Conservation (phyloP, 352 stramenopile species). For the Pythium phragmitis region DNA sequence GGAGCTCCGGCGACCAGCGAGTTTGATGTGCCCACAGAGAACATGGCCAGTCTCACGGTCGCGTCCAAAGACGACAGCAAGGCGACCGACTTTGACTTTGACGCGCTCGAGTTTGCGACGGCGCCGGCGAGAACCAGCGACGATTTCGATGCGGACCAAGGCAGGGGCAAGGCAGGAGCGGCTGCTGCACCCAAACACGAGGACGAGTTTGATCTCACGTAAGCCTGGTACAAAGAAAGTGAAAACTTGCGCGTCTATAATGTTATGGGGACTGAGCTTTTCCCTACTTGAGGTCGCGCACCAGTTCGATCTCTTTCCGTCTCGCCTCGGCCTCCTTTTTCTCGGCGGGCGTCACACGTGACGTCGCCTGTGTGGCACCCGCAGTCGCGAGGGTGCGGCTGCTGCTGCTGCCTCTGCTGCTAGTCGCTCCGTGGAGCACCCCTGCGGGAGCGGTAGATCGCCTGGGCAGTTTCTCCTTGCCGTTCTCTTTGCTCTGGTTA, state of each 20-base stretch:
- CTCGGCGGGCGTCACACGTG: constrained; percentile 31
- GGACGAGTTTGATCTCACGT: constrained; percentile 77
- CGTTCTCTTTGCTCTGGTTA: constrained; percentile 30
- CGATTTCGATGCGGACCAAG: constrained; percentile 4
- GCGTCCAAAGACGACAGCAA: constrained; percentile 22
- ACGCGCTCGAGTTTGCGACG: constrained; percentile 55
- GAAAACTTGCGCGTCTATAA: too few species aligned
- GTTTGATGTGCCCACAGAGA: constrained; percentile 18
- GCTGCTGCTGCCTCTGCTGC: neutral
- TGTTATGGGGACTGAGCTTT: too few species aligned
- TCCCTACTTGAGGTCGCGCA: constrained; percentile 44
- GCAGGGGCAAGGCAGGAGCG: constrained; percentile 18
- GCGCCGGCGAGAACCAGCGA: constrained; percentile 24
- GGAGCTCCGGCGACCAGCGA: constrained; percentile 6
- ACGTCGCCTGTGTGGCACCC: constrained; percentile 14
- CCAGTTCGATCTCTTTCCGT: constrained; percentile 56
- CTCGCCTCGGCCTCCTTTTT: constrained; percentile 43
- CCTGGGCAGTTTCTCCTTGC: constrained; percentile 28
- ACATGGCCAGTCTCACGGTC: constrained; percentile 28
- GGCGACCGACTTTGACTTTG: constrained; percentile 56
- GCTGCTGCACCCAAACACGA: constrained; percentile 40
- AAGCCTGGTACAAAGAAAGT: constrained; percentile 1
- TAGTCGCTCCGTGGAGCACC: constrained; percentile 6
- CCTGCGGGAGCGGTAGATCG: constrained; percentile 27
- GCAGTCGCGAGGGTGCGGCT: constrained; percentile 16